These are phyloP conservation scores for Secale cereale DNA, from an alignment of 176 grass and related monocot genomes.

Conservation along the genomic window DNA sequence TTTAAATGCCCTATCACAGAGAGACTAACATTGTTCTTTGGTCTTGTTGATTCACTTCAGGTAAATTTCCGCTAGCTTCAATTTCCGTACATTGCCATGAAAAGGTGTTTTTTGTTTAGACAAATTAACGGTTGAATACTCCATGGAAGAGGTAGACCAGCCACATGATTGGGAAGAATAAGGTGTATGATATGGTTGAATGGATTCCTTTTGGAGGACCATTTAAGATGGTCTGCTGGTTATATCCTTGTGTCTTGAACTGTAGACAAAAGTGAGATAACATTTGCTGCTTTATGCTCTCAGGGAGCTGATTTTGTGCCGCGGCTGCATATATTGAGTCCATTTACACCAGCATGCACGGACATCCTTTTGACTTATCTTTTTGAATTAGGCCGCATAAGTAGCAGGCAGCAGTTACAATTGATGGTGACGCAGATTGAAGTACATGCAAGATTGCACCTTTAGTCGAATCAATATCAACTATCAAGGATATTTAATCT, in stretches of 20 bases:
- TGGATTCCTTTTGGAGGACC: slow-evolving; percentile 75
- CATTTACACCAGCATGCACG: slow-evolving; percentile 36
- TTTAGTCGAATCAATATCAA: no score
- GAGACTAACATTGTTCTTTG: neutral
- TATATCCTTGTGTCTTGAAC: slow-evolving; percentile 78
- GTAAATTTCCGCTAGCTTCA: slow-evolving; percentile 39
- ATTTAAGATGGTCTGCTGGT: slow-evolving; percentile 74
- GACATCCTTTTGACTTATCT: no score
- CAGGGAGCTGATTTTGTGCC: slow-evolving; percentile 70
- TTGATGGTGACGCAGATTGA: no score
- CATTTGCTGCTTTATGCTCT: slow-evolving; percentile 71
- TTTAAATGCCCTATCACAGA: no score
- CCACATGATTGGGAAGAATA: slow-evolving; percentile 68
- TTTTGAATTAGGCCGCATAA: no score
- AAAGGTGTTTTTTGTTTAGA: neutral
- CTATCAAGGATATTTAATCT: no score
- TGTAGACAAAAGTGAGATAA: slow-evolving; percentile 87
- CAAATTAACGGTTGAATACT: slow-evolving; percentile 55
- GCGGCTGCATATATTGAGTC: slow-evolving; percentile 65
- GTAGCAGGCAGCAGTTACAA: no score
- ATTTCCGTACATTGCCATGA: slow-evolving; percentile 26
- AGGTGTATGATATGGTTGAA: slow-evolving; percentile 73
- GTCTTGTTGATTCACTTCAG: slow-evolving; percentile 34
- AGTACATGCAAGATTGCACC: no score
- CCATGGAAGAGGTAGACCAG: slow-evolving; percentile 76